Base-by-base conservation (phyloP, 169 alveolate species). In the Plasmodium billcollinsi region DNA sequence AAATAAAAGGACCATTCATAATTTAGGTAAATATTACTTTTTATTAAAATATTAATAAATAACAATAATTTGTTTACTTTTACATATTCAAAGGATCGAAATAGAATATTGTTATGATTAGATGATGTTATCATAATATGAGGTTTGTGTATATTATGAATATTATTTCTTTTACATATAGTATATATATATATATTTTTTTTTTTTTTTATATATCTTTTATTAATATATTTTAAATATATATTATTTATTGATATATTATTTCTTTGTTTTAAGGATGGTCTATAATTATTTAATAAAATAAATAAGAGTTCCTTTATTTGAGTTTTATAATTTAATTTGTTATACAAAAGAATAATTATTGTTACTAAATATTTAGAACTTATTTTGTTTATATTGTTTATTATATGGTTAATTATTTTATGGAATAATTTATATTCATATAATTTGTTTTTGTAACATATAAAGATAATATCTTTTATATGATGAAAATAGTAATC, bases 1-100 rank as follows among this genome's bases (percentile, higher is more conserved):
- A 80, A 67, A 72, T 80, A 80, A 21, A 67, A n/a, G 26, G 73
- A 43, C 90, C 90, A 80, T 12, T 18, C 14, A 4, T 69, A 62
- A 43, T 80, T 72, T n/a, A 80, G 43, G 26, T 80, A 72, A 18
- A 80, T 67, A 52, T 80, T 71, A 26, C 70, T 66, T 18, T 80
- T 61, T 20, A 70, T 39, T 26, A 80, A 49, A 14, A 80, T 26
- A 14, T 66, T 80, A 2, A 80, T 11, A 15, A 54, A 80, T 49
- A 59, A 62, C 14, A 80, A 61, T 14, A 80, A 50, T 66, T 69
- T 49, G 18, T 71, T 33, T 43, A 80, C 43, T 66, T 69, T 67
- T 58, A 80, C 73, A 8, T 43, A 9, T 6, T 80, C 63, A 49
- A 67, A 80, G 26, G 12, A 43, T 50, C 90, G 54, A 26, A 49